Base-by-base conservation (phyloP, 1,284 basidiomycete species). In the Ustilago trichophora region DNA sequence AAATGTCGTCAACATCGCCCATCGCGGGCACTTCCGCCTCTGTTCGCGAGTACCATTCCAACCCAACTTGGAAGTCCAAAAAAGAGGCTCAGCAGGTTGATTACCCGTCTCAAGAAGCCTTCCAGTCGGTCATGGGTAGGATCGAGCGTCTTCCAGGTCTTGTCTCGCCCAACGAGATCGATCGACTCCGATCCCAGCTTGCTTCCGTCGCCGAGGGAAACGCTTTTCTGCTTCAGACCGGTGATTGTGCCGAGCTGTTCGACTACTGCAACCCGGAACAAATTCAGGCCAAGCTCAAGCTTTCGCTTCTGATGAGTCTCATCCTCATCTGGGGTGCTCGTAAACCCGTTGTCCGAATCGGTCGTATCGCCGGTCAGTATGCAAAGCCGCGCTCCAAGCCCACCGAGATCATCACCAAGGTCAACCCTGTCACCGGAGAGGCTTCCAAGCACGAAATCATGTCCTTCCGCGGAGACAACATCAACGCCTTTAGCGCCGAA, bases 391-490 rank as follows among this genome's bases (percentile, higher is more conserved):
- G 95, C 53, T 93, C 90, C 77, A 95, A 91, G 76, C 85, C 86
- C 5, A 93, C 87, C 18, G 95, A 98, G 81, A 88, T 87, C 32
- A 81, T 80, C 38, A 59, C 51, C 51, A 59, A 55, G 51, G 25
- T 57, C 21, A 56, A 69, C 34, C 56, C 59, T 2, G 49, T 42
- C n/a, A 50, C 71, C 0, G 64, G 63, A 19, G 46, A 69, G 19
- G 63, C 65, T 27, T 72, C 81, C 44, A 78, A 80, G 36, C 54
- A 76, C 27, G 78, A 82, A 49, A 76, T 83, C 0, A 82, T 88
- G 38, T 93, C 90, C 73, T 95, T 94, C 83, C 86, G 92, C 88
- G 95, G 96, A 3, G 94, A 98, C 83, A 98, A 96, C 78, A 90
- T 98, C 38, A 98, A 98, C 72, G 92, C 93, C 85, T 90, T 84